Evolutionary conservation across 1,284 basidiomycete genomes (phyloP).

Genomic region (Ceratorhiza oryzae-sativae): DNA sequence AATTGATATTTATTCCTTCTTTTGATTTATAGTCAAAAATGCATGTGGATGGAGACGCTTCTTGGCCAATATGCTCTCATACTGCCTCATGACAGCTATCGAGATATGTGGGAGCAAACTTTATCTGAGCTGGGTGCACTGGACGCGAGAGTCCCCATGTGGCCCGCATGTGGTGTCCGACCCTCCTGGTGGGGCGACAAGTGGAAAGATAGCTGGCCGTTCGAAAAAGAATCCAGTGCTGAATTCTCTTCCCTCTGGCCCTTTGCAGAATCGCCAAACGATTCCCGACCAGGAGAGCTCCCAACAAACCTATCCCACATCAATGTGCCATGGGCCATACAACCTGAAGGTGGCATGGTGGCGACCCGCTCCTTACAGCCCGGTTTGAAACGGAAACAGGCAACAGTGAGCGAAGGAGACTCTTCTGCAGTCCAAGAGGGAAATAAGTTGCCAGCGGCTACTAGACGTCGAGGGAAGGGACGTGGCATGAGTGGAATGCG

Average conservation of each 20-base stretch:
- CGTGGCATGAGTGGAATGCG: too few relatives aligned
- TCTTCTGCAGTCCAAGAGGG: background rate
- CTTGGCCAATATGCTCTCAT: conserved; percentile 17
- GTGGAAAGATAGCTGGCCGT: conserved; percentile 28
- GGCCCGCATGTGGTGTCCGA: background rate
- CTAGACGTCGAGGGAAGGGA: too few relatives aligned
- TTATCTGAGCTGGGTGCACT: background rate
- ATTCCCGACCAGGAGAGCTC: background rate
- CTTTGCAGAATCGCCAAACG: background rate
- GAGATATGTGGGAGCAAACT: conserved; percentile 7
- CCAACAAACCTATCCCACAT: background rate
- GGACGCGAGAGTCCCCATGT: background rate
- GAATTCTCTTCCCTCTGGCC: background rate
- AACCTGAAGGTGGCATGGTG: background rate
- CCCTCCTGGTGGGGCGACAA: conserved; percentile 1
- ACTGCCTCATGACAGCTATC: background rate
- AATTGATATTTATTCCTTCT: background rate
- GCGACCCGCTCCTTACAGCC: background rate
- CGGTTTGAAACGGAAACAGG: too few relatives aligned
- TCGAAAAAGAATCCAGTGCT: background rate
- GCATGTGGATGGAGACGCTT: background rate
- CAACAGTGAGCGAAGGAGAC: too few relatives aligned
- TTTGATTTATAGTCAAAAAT: background rate
- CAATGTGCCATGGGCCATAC: background rate
- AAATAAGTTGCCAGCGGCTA: background rate